phyloP scores from a whole-genome alignment of 495 filamentous ascomycete species.

The Sphaerosporella brunnea region DNA sequence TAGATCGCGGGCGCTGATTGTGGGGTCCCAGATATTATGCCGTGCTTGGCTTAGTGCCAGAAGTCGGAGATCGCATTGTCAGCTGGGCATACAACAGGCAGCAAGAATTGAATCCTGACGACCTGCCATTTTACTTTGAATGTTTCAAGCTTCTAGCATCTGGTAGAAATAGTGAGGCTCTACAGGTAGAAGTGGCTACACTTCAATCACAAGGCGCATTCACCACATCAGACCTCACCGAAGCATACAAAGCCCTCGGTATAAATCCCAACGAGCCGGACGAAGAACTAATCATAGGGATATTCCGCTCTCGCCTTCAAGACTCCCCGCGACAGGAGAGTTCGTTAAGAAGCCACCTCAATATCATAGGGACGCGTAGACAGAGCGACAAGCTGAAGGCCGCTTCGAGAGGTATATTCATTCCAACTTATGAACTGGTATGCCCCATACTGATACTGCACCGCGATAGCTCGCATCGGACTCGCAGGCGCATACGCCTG shows the following conservation, averaged over 20 bases:
- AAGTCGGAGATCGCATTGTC: constrained; percentile 32
- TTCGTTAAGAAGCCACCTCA: constrained; percentile 17
- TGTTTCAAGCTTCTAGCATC: constrained; percentile 29
- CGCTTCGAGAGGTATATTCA: constrained; percentile 14
- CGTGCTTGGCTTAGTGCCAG: constrained; percentile 29
- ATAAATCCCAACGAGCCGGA: constrained; percentile 11
- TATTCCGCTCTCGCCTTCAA: constrained; percentile 17
- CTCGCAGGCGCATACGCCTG: constrained; percentile 19
- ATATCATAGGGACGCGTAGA: constrained; percentile 14
- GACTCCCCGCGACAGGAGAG: constrained; percentile 20
- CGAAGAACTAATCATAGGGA: constrained; percentile 22
- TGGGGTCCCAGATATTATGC: constrained; percentile 26
- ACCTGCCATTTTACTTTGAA: constrained; percentile 32
- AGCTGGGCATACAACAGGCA: constrained; percentile 31
- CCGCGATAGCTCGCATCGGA: constrained; percentile 16
- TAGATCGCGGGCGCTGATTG: too few species aligned
- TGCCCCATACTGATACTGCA: too few species aligned
- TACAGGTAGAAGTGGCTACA: constrained; percentile 28
- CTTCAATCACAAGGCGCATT: constrained; percentile 25
- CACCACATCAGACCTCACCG: constrained; percentile 12
- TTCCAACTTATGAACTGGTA: too few species aligned
- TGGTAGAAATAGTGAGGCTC: constrained; percentile 27
- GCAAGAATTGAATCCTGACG: constrained; percentile 26
- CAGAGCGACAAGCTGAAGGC: too few species aligned
- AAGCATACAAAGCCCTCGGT: constrained; percentile 13